These are phyloP conservation scores for Salix caprea DNA, from an alignment of 345 rosid species.

Conservation along the genomic window DNA sequence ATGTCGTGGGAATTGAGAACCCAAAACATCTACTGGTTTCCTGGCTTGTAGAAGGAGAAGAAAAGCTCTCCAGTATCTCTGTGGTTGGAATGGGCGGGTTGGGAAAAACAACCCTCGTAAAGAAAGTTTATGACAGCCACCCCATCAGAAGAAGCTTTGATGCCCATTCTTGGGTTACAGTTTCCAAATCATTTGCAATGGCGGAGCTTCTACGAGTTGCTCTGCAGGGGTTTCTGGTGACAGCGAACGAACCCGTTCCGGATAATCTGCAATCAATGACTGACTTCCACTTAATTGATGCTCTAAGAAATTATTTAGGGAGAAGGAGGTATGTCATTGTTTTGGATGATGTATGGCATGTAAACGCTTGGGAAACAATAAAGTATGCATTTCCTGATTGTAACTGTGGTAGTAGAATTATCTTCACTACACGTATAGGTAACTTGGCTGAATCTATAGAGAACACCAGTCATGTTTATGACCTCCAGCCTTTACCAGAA, in stretches of 20 bases:
- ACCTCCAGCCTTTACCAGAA: background rate
- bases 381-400: background rate
- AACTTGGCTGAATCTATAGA: background rate
- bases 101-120: slow-evolving; percentile 8
- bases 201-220: slow-evolving; percentile 1
- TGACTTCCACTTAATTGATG: background rate
- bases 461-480: background rate
- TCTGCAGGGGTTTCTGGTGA: background rate
- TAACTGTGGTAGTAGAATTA: background rate
- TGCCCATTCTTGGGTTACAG: slow-evolving; percentile 6
- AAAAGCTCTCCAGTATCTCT: background rate
- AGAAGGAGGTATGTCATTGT: slow-evolving; percentile 14
- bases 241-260: slow-evolving; percentile 2
- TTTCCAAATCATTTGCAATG: background rate
- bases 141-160: slow-evolving; percentile 2
- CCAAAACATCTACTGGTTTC: background rate
- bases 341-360: slow-evolving; percentile 10
- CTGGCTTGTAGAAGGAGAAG: slow-evolving; percentile 6
- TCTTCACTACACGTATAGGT: background rate
- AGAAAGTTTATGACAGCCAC: slow-evolving; percentile 8
- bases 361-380: slow-evolving; percentile 2
- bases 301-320: background rate
- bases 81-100: background rate
- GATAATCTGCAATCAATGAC: background rate
- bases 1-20: slow-evolving; percentile 13